Evolutionary conservation across 306 rosid genomes (phyloP).

Genomic region (Luffa acutangula): DNA sequence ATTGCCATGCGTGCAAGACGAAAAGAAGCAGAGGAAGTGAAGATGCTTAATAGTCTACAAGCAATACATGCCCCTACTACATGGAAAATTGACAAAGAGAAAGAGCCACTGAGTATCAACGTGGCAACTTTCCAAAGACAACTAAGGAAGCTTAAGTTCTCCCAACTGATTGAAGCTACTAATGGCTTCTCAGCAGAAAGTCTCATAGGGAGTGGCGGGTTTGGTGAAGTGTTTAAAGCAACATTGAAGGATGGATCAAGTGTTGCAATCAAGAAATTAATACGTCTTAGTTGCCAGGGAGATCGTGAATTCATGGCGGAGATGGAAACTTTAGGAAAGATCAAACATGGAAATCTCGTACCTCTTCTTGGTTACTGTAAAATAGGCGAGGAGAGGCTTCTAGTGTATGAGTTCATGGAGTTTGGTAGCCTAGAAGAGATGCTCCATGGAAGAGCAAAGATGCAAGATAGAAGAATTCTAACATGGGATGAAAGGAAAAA

Average conservation of each 20-base stretch:
- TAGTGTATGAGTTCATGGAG: slow-evolving; percentile 91
- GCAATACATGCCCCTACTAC: slow-evolving; percentile 90
- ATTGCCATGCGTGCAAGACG: slow-evolving; percentile 77
- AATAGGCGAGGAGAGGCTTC: slow-evolving; percentile 91
- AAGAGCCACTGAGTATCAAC: slow-evolving; percentile 85
- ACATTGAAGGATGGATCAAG: slow-evolving; percentile 79
- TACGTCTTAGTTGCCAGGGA: slow-evolving; percentile 85
- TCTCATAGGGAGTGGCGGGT: slow-evolving; percentile 93
- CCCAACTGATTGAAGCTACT: slow-evolving; percentile 93
- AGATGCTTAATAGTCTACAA: slow-evolving; percentile 85
- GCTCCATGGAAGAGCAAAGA: slow-evolving; percentile 75
- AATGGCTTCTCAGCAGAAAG: slow-evolving; percentile 95
- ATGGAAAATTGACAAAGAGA: slow-evolving; percentile 96
- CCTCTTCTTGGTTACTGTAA: slow-evolving; percentile 89
- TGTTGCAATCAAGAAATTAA: slow-evolving; percentile 94
- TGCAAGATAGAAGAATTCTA: slow-evolving; percentile 39
- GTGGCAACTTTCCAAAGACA: slow-evolving; percentile 97
- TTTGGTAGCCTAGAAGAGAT: slow-evolving; percentile 94
- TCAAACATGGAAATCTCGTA: slow-evolving; percentile 79
- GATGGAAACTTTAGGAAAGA: slow-evolving; percentile 96
- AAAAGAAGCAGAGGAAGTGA: slow-evolving; percentile 73
- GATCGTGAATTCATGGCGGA: slow-evolving; percentile 97
- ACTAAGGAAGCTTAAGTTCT: slow-evolving; percentile 87
- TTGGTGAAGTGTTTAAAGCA: slow-evolving; percentile 94
- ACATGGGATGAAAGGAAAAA: slow-evolving; percentile 93